Conservation (phyloP, 2,329 filamentous ascomycete genomes). For the Cucurbitaria berberidis region DNA sequence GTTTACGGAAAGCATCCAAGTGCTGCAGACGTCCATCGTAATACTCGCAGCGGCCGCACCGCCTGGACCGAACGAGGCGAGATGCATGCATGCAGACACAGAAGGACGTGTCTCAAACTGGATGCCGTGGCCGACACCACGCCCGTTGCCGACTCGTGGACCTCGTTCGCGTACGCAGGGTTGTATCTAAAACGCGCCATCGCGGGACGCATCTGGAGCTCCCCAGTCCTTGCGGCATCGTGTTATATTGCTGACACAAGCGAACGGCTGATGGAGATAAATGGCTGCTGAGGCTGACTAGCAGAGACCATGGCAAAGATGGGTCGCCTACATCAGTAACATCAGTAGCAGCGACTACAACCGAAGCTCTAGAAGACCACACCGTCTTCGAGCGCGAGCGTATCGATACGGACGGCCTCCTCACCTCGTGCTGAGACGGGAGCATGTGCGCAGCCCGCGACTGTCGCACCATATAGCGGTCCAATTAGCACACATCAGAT, state of each 20-base stretch:
- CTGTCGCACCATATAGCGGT: constrained; percentile 39
- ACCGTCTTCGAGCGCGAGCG: constrained; percentile 2
- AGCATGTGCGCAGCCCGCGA: constrained; percentile 37
- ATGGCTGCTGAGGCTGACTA: constrained; percentile 2
- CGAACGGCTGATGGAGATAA: constrained; percentile 8
- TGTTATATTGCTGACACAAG: constrained; percentile 19
- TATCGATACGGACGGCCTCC: constrained; percentile 8
- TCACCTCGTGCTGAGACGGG: constrained; percentile 33
- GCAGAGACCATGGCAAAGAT: neutral
- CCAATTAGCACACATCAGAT: constrained; percentile 23
- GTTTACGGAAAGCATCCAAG: neutral
- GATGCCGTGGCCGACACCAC: constrained; percentile 19
- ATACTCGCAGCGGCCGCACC: constrained; percentile 14
- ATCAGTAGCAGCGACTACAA: constrained; percentile 1
- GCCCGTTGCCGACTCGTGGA: constrained; percentile 24
- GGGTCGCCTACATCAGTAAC: neutral
- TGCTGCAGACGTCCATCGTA: neutral
- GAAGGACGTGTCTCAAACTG: constrained; percentile 19
- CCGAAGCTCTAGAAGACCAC: constrained; percentile 1
- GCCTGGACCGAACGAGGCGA: constrained; percentile 13
- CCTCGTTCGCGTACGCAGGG: constrained; percentile 18
- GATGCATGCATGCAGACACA: constrained; percentile 30
- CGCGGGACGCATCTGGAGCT: constrained; percentile 20
- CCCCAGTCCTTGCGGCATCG: constrained; percentile 14
- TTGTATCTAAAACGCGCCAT: constrained; percentile 27